Evolutionary conservation across 179 eudicot genomes (phyloP).

Genomic region (Beta corolliflora): DNA sequence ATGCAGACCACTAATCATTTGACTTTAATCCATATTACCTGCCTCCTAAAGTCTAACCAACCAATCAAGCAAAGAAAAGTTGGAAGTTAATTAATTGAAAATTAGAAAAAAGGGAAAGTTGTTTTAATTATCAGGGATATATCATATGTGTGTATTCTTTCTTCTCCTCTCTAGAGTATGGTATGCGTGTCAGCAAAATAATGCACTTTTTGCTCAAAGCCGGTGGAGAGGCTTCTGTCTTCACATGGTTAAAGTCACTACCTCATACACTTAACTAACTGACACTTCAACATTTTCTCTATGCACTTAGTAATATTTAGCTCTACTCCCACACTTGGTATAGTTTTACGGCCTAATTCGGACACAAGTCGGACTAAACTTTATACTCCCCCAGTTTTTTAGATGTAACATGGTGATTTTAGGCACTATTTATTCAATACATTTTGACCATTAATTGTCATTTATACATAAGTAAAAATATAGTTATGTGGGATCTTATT

Average conservation of each 20-base stretch:
- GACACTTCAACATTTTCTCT: too few species aligned
- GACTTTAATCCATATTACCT: slow-evolving; percentile 24
- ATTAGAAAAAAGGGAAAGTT: background rate
- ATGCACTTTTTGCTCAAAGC: slow-evolving; percentile 30
- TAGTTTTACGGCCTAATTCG: too few species aligned
- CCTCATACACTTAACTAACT: background rate
- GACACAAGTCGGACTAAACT: too few species aligned
- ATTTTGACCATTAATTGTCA: too few species aligned
- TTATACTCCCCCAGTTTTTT: too few species aligned
- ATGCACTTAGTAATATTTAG: too few species aligned
- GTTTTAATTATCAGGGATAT: slow-evolving; percentile 15
- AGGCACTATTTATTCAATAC: too few species aligned
- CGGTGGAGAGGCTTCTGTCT: slow-evolving; percentile 14
- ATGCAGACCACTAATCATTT: slow-evolving; percentile 28
- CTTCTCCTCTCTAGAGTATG: background rate
- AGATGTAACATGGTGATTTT: too few species aligned
- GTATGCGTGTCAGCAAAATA: slow-evolving; percentile 23
- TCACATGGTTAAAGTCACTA: slow-evolving; percentile 28
- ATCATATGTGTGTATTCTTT: background rate
- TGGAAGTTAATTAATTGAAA: background rate
- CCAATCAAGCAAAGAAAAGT: slow-evolving; percentile 23
- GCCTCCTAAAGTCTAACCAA: slow-evolving; percentile 31
- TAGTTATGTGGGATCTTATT: too few species aligned
- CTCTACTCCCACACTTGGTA: too few species aligned
- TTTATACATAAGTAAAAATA: too few species aligned